A percentile compares a stretch with the other conserved stretches of the same genome.
Evolutionary conservation across 2,329 filamentous ascomycete genomes (phyloP).

Genomic region (Colletotrichum sp.): DNA sequence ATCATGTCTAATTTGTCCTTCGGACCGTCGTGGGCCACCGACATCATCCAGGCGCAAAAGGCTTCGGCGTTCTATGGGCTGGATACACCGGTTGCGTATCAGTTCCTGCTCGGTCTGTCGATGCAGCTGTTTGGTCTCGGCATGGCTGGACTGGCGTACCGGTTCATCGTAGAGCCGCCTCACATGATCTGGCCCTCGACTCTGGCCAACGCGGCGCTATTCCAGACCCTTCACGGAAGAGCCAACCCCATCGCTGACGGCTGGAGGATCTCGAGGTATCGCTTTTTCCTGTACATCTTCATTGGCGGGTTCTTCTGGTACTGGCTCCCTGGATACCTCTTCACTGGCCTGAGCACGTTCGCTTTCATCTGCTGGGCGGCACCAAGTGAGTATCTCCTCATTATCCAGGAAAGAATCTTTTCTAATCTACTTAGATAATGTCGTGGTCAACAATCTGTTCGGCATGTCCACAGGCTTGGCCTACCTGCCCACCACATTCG

Average conservation of each 20-base stretch:
- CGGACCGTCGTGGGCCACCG: slow-evolving; percentile 44
- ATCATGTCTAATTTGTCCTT: slow-evolving; percentile 57
- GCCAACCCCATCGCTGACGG: slow-evolving; percentile 39
- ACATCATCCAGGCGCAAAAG: slow-evolving; percentile 48
- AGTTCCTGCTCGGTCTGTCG: slow-evolving; percentile 47
- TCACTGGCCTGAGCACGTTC: slow-evolving; percentile 45
- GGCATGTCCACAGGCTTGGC: slow-evolving; percentile 34
- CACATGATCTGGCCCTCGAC: slow-evolving; percentile 53
- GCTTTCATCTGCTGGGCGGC: slow-evolving; percentile 53
- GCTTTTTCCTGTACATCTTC: slow-evolving; percentile 42
- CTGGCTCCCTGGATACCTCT: slow-evolving; percentile 52
- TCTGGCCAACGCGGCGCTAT: slow-evolving; percentile 46
- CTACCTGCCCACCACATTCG: slow-evolving; percentile 31
- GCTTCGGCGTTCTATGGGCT: slow-evolving; percentile 46
- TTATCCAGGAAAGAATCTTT: slow-evolving; percentile 21
- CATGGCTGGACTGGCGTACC: slow-evolving; percentile 43
- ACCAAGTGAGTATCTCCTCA: slow-evolving; percentile 23
- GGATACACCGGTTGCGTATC: slow-evolving; percentile 42
- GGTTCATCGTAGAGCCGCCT: slow-evolving; percentile 49
- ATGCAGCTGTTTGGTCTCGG: slow-evolving; percentile 55
- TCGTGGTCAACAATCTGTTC: slow-evolving; percentile 74
- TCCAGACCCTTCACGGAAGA: slow-evolving; percentile 43
- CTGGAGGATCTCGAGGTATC: slow-evolving; percentile 36
- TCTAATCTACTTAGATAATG: slow-evolving; percentile 47
- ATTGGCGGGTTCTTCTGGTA: slow-evolving; percentile 49